A percentile compares a stretch with the other conserved stretches of the same genome.
These are phyloP conservation scores for Fusarium veterinarium DNA, from an alignment of 2,329 filamentous ascomycete genomes.

Conservation along the genomic window DNA sequence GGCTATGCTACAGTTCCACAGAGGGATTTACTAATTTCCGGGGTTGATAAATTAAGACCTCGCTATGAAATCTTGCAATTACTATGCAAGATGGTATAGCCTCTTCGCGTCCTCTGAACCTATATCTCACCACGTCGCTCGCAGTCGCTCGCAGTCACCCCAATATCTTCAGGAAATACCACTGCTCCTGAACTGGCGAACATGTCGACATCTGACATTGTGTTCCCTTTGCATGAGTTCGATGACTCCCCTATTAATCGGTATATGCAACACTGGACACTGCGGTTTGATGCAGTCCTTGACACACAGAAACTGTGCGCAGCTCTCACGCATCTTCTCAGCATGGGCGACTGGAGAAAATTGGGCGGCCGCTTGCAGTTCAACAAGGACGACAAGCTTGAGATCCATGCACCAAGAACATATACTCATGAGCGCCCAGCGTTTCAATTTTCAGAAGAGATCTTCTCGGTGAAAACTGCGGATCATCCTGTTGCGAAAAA, in stretches of 20 bases:
- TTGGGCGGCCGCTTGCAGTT: background rate
- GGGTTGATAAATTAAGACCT: too few species aligned
- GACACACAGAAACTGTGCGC: background rate
- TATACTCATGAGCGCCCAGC: background rate
- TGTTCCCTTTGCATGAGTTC: slow-evolving; percentile 4
- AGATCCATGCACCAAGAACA: background rate
- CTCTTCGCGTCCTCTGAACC: too few species aligned
- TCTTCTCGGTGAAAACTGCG: background rate
- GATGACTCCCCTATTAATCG: slow-evolving; percentile 5
- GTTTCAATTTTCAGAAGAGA: slow-evolving; percentile 3
- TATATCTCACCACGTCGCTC: too few species aligned
- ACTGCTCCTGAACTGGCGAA: fast-evolving
- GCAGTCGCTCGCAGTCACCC: too few species aligned
- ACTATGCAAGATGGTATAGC: too few species aligned
- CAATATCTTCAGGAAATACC: background rate
- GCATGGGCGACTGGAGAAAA: background rate
- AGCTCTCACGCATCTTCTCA: slow-evolving; percentile 4
- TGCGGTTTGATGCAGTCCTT: background rate
- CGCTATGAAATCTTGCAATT: too few species aligned
- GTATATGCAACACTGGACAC: slow-evolving; percentile 7
- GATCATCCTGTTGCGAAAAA: background rate
- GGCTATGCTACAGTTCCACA: too few species aligned
- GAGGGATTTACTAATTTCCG: too few species aligned
- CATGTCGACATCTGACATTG: background rate
- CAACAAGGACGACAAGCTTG: background rate